Percentiles rank a stretch among this genome's conserved stretches.
phyloP scores from a whole-genome alignment of 2,329 filamentous ascomycete species.

The Corniculantispora saksenae region DNA sequence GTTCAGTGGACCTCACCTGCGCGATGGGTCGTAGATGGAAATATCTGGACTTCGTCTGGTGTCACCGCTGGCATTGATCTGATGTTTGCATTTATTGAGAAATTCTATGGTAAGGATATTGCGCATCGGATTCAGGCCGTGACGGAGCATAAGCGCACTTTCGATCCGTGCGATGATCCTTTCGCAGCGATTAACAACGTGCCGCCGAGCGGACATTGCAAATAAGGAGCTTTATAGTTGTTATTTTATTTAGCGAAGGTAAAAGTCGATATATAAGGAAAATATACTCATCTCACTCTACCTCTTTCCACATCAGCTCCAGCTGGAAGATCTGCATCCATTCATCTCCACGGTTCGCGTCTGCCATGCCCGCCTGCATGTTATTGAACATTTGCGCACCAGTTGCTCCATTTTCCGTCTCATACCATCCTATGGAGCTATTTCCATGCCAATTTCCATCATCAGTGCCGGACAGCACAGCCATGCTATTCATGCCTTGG shows the following conservation, averaged over 20 bases:
- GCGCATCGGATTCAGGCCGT: constrained; percentile 16
- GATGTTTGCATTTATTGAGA: constrained; percentile 25
- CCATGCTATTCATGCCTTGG: constrained; percentile 32
- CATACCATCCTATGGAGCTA: constrained; percentile 37
- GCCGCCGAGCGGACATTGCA: constrained; percentile 15
- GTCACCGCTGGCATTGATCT: constrained; percentile 23
- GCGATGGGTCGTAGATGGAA: constrained; percentile 65
- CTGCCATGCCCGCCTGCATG: constrained; percentile 33
- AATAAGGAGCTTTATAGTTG: not conserved
- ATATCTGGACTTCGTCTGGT: constrained; percentile 66
- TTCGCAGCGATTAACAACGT: constrained; percentile 22
- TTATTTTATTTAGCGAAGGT: not conserved
- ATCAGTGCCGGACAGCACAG: constrained; percentile 28
- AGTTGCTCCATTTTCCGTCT: constrained; percentile 36
- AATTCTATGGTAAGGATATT: constrained; percentile 14
- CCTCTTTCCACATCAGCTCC: constrained; percentile 32
- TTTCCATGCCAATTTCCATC: constrained; percentile 37
- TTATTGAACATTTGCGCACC: constrained; percentile 35
- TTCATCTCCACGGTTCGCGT: constrained; percentile 29
- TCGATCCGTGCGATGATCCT: constrained; percentile 24
- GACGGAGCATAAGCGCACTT: constrained; percentile 21
- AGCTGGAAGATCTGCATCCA: constrained; percentile 31
- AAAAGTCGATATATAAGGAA: not conserved
- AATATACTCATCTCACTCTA: constrained; percentile 28
- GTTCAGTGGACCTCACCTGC: constrained; percentile 62